These are phyloP conservation scores for Apiospora malaysiana DNA, from an alignment of 2,329 filamentous ascomycete genomes.

Conservation along the genomic window DNA sequence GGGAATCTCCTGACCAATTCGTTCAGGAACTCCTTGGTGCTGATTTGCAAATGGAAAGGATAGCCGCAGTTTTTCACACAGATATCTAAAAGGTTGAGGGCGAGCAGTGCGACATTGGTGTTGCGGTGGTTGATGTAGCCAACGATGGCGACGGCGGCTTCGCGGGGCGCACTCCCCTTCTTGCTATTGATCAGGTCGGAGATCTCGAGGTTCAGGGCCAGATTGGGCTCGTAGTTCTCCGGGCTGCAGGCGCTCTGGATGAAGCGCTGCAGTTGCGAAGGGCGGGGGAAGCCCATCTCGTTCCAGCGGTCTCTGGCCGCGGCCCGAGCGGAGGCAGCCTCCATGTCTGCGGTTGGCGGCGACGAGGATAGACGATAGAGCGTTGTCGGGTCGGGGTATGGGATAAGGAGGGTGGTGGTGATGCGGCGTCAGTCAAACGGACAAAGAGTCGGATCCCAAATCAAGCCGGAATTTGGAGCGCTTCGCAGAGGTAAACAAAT, in stretches of 20 bases:
- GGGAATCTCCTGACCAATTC: constrained; percentile 96
- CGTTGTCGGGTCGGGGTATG: neutral
- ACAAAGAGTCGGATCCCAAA: neutral
- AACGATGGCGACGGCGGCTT: constrained; percentile 92
- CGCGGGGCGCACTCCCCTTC: constrained; percentile 93
- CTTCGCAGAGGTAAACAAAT: neutral
- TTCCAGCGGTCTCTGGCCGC: constrained; percentile 94
- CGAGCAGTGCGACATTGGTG: constrained; percentile 89
- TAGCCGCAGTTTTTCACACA: constrained; percentile 99
- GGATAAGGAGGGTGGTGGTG: neutral
- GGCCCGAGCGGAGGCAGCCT: constrained; percentile 94
- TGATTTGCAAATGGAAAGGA: constrained; percentile 97
- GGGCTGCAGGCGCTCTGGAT: constrained; percentile 96
- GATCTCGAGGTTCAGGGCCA: constrained; percentile 95
- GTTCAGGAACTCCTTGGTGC: constrained; percentile 98
- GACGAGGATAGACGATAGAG: constrained; percentile 14
- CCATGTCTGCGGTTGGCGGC: constrained; percentile 62
- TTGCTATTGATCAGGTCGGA: constrained; percentile 96
- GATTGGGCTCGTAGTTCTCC: constrained; percentile 97
- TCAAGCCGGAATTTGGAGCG: neutral
- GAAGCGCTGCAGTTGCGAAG: constrained; percentile 90
- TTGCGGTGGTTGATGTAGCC: constrained; percentile 97
- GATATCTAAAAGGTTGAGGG: constrained; percentile 92
- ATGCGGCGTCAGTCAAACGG: neutral
- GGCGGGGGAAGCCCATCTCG: constrained; percentile 77